A percentile compares a stretch with the other conserved stretches of the same genome.
These are phyloP conservation scores for Musa beccarii DNA, from an alignment of 176 grass and related monocot genomes.

Conservation along the genomic window DNA sequence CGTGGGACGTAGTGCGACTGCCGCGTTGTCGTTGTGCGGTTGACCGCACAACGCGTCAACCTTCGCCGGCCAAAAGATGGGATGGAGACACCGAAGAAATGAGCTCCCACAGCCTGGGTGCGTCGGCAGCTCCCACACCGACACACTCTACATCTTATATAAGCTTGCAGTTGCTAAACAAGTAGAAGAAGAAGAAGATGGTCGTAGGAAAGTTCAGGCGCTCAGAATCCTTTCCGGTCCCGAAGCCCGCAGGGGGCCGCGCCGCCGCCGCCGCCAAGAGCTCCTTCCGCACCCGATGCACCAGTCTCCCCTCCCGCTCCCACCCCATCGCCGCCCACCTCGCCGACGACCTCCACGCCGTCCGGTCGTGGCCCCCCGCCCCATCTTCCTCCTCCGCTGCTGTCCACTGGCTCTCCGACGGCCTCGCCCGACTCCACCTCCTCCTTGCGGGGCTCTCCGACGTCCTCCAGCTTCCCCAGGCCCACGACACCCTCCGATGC, in stretches of 20 bases:
- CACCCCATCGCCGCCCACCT: slow-evolving; percentile 12
- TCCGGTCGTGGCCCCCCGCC: slow-evolving; percentile 4
- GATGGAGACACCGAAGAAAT: too few species aligned
- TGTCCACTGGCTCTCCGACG: not conserved
- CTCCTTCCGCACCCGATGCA: slow-evolving; percentile 4
- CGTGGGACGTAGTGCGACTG: too few species aligned
- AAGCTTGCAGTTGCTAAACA: not conserved
- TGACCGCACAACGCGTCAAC: too few species aligned
- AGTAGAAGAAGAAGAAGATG: not conserved
- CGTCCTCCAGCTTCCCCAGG: not conserved
- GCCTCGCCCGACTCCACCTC: slow-evolving; percentile 1
- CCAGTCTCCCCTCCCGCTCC: not conserved
- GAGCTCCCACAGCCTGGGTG: too few species aligned
- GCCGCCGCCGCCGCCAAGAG: not conserved
- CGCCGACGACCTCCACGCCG: not conserved
- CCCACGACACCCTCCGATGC: not conserved
- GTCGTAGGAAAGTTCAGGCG: not conserved
- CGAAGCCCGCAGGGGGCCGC: not conserved
- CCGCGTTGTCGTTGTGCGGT: too few species aligned
- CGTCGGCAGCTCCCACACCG: too few species aligned
- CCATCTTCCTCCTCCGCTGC: not conserved
- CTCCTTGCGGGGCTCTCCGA: slow-evolving; percentile 4
- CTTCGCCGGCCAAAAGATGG: too few species aligned
- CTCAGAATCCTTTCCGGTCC: slow-evolving; percentile 2
- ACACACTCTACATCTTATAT: not conserved